Evolutionary conservation across 2,329 filamentous ascomycete genomes (phyloP), one percentile per base, ranked within the genome.

Genomic region (Pseudogymnoascus destructans): DNA sequence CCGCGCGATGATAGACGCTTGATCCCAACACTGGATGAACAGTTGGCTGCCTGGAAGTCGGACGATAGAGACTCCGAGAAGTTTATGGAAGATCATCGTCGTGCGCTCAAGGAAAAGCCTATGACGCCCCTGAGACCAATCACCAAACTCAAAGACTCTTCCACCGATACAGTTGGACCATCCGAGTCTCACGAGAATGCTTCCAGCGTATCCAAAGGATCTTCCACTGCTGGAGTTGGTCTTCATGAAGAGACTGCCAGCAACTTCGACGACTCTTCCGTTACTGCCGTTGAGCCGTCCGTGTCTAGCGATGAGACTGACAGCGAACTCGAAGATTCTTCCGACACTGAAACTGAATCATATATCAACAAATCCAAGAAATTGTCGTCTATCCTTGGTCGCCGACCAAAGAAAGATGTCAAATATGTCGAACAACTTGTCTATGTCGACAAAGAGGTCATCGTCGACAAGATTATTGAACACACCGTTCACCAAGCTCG

Each of bases 31-130:
- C 15, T 52, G 46, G 46, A 30, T 3, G n/a, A 52, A 15, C 46
- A 52, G 46, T 19, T 52, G 46, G 46, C 46, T 30, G 46, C 25
- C 46, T 52, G 46, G 46, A 52, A 30, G 25, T 10, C 11, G 25
- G 46, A 52, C 7, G 9, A 52, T 30, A 15, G 46, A 52, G 30
- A 15, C 9, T 52, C 46, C n/a, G n/a, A 5, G 46, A 30, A 7
- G 46, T 52, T 52, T 52, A 52, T 52, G 46, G 46, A 52, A 52
- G 46, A 30, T 17, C n/a, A 52, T 10, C 46, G 46, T 52, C 46
- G 46, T 1, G 11, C 11, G 5, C n/a, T 52, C 46, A 52, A 30
- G 46, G 46, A 27, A 3, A 30, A 52, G 2, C 46, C 46, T 30
- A 6, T 52, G 46, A 52, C 46, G n/a, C 46, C 46, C 9, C 1